Base-by-base conservation (phyloP, 352 stramenopile genomes). In the Phytophthora lateralis region DNA sequence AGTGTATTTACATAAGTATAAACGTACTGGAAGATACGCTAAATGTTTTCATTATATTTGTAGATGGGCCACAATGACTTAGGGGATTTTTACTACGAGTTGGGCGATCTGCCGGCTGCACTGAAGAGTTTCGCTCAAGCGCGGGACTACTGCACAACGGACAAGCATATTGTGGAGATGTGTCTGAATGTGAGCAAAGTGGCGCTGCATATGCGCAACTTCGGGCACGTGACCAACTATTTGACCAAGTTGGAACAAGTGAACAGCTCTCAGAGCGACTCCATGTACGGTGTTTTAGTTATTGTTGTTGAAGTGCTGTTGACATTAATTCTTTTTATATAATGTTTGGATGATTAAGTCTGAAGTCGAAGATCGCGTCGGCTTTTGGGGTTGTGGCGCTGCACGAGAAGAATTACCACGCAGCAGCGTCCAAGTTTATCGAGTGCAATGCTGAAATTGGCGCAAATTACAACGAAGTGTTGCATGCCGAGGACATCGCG, bases 141-240 rank as follows among this genome's bases (percentile, higher is more conserved):
- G 9, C 75, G 89, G 6, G 90, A 97, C 69, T 97, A 97, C 48
- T 96, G 90, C 77, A 96, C 89, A 37, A 92, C 89, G 27, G 83
- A 93, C 63, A 93, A 93, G 45, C 88, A 96, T 71, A 92, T 93
- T 75, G 71, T 96, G 30, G 86, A 96, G 52, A 96, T 96, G 85
- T 96, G 85, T 53, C 64, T 97, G 14, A 95, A 96, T 52, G 85
- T 97, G 20, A 91, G 92, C 70, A 91, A 91, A 76, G 87, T 94
- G 54, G 86, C 82, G 0, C 59, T 96, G 24, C 88, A 95, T 69
- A 91, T 96, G 82, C 73, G 80, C 44, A 93, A 96, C 57, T 96
- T 91, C 55, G 73, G 66, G 14, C 85, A 96, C 34, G 86, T 95
- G 38, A 85, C 78, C 66, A 96, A 92, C 61, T 96, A 96, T 63